phyloP scores from a whole-genome alignment of 2,329 filamentous ascomycete genomes.

The Curvularia eragrostidis region DNA sequence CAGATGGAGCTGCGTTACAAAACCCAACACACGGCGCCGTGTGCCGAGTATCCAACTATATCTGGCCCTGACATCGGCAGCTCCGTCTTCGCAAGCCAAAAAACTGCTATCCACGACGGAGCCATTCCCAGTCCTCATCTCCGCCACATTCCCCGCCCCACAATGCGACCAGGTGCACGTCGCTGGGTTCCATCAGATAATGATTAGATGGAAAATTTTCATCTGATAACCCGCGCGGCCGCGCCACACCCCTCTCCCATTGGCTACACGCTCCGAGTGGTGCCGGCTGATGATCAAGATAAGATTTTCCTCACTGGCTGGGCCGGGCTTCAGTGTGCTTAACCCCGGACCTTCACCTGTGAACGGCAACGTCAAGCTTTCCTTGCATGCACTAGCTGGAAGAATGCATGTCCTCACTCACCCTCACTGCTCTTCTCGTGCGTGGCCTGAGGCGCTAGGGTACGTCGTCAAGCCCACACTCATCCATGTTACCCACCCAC shows the following conservation, averaged over 20 bases:
- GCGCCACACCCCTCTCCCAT: slow-evolving; percentile 14
- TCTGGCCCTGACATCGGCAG: slow-evolving; percentile 3
- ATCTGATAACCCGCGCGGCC: slow-evolving; percentile 33
- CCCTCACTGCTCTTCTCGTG: slow-evolving; percentile 15
- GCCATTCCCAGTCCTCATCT: slow-evolving; percentile 1
- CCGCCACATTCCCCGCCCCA: slow-evolving; percentile 3
- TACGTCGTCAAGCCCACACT: slow-evolving; percentile 3
- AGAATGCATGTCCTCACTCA: slow-evolving; percentile 14
- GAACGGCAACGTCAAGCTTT: slow-evolving; percentile 18
- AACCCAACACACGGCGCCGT: slow-evolving; percentile 2
- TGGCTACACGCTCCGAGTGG: slow-evolving; percentile 22
- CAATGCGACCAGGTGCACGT: slow-evolving; percentile 6
- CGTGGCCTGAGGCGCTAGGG: slow-evolving; percentile 15
- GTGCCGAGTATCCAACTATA: neutral
- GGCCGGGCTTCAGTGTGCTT: slow-evolving; percentile 34
- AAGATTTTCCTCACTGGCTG: slow-evolving; percentile 28
- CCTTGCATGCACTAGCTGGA: slow-evolving; percentile 21
- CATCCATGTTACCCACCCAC: slow-evolving; percentile 16
- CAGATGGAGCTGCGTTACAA: neutral
- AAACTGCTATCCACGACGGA: neutral
- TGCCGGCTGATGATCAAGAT: slow-evolving; percentile 35
- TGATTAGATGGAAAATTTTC: slow-evolving; percentile 38
- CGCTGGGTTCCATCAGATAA: slow-evolving; percentile 35
- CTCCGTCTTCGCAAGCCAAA: slow-evolving; percentile 2
- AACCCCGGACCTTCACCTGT: slow-evolving; percentile 24